Conservation (phyloP, 2,329 filamentous ascomycete genomes). For the Chrysoporthe deuterocubensis region DNA sequence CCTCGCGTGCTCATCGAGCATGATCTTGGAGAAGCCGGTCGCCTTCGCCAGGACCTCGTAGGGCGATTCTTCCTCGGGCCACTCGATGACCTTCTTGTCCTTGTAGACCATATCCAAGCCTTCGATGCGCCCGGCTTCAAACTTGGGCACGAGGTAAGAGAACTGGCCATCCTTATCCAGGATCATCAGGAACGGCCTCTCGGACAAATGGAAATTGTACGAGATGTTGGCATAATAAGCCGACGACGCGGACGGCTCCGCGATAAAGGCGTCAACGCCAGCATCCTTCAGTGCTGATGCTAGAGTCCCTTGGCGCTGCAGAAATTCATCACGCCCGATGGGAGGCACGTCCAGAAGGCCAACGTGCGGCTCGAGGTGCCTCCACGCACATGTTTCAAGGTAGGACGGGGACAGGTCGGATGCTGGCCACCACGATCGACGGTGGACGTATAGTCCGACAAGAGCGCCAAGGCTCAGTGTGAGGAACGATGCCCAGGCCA, state of each 20-base stretch:
- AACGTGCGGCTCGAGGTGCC: slow-evolving; percentile 31
- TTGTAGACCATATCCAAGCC: slow-evolving; percentile 37
- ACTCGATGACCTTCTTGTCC: slow-evolving; percentile 34
- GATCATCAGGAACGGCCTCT: slow-evolving; percentile 37
- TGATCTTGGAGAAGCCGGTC: slow-evolving; percentile 33
- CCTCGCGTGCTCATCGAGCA: slow-evolving; percentile 37
- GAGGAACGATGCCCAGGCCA: slow-evolving; percentile 24
- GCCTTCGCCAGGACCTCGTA: slow-evolving; percentile 34
- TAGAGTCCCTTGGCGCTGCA: slow-evolving; percentile 34
- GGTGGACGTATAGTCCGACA: slow-evolving; percentile 19
- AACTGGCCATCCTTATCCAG: slow-evolving; percentile 33
- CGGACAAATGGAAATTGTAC: slow-evolving; percentile 33
- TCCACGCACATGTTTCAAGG: slow-evolving; percentile 36
- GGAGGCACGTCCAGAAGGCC: slow-evolving; percentile 34
- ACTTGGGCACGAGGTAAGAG: slow-evolving; percentile 37
- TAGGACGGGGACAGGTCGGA: slow-evolving; percentile 14
- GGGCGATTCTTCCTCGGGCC: slow-evolving; percentile 36
- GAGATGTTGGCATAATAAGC: slow-evolving; percentile 35
- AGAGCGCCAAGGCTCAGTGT: slow-evolving; percentile 17
- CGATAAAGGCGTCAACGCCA: slow-evolving; percentile 37
- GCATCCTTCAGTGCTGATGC: slow-evolving; percentile 32
- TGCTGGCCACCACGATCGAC: slow-evolving; percentile 14
- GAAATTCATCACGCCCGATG: slow-evolving; percentile 35
- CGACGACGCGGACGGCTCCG: slow-evolving; percentile 36
- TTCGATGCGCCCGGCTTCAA: slow-evolving; percentile 37